These are phyloP conservation scores for Coccinonectria pachysandricola DNA, from an alignment of 2,329 filamentous ascomycete species.

Conservation along the genomic window DNA sequence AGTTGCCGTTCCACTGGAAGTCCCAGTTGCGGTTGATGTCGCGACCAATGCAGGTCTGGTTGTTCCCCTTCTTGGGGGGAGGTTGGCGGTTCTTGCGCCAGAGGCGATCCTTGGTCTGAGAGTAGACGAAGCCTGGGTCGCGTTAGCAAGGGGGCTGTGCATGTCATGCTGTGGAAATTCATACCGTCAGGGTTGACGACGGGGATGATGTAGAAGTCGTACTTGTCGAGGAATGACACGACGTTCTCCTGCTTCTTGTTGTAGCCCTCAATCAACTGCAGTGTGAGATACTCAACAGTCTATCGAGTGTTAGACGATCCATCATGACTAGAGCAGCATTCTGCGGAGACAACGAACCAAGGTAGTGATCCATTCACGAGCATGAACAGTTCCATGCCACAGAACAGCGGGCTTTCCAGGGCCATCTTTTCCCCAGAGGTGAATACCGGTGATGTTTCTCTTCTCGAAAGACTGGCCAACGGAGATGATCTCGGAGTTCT, in stretches of 20 bases:
- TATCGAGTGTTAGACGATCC: slow-evolving; percentile 4
- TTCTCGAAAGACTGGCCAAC: slow-evolving; percentile 35
- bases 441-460: slow-evolving; percentile 46
- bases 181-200: slow-evolving; percentile 37
- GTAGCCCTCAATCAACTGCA: slow-evolving; percentile 34
- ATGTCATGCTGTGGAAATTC: no score
- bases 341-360: slow-evolving; percentile 40
- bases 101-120: slow-evolving; percentile 34
- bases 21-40: slow-evolving; percentile 48
- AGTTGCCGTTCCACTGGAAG: slow-evolving; percentile 34
- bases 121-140: slow-evolving; percentile 36
- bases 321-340: no score
- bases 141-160: no score
- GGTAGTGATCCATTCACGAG: slow-evolving; percentile 44
- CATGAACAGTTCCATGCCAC: slow-evolving; percentile 42
- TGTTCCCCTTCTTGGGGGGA: slow-evolving; percentile 14
- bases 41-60: slow-evolving; percentile 33
- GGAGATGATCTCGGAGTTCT: slow-evolving; percentile 35
- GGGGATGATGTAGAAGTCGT: slow-evolving; percentile 46
- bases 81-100: slow-evolving; percentile 44
- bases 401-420: slow-evolving; percentile 39
- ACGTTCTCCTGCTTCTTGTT: slow-evolving; percentile 24
- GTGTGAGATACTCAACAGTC: slow-evolving; percentile 37
- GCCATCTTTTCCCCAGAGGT: slow-evolving; percentile 34
- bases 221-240: slow-evolving; percentile 39